Evolutionary conservation across 2,329 filamentous ascomycete species (phyloP), one percentile per base, ranked within the genome.

Genomic region (Proliferodiscus dingleyae): DNA sequence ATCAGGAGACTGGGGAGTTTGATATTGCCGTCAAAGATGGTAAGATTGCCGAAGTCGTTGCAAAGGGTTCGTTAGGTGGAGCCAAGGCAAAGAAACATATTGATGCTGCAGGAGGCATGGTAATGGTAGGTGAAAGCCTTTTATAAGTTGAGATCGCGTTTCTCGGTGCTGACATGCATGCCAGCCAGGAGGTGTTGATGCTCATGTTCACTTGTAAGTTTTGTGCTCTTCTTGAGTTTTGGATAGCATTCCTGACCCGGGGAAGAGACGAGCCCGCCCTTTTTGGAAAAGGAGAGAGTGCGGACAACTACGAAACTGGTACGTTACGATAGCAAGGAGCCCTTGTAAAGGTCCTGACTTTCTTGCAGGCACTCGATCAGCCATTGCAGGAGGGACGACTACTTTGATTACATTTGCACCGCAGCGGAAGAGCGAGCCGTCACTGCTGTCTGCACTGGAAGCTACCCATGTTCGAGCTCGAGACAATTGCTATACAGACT

Each of bases 361-460:
- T 26, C 26, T 54, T 19, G 2, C 37, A 63, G 65, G 67, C 2
- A 71, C 68, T 24, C 63, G 69, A 49, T 71, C 68, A 43, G 71
- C 71, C 19, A 64, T 73, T 47, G 69, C 68, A 29, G 71, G 71
- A 37, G 71, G 71, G 23, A 73, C 71, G 19, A 75, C 72, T 2
- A 73, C 69, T 3, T 66, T 74, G 53, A 66, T 73, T 10, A 67
- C 69, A 0, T 74, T 74, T 50, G 71, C 71, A 2, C 69, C 69
- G 4, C 72, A 74, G 49, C 61, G 64, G 43, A 66, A 72, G 56
- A 60, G 60, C 4, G 66, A 73, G 45, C 64, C 68, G 7, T 71
- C 67, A 3, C 62, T 74, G 2, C 63, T 74, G 0, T 57, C 66
- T 23, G 68, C 66, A 1, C 59, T 74, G 2, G 56, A 64, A n/a